phyloP scores from a whole-genome alignment of 768 basidiomycete genomes.

The Lactarius sp. region DNA sequence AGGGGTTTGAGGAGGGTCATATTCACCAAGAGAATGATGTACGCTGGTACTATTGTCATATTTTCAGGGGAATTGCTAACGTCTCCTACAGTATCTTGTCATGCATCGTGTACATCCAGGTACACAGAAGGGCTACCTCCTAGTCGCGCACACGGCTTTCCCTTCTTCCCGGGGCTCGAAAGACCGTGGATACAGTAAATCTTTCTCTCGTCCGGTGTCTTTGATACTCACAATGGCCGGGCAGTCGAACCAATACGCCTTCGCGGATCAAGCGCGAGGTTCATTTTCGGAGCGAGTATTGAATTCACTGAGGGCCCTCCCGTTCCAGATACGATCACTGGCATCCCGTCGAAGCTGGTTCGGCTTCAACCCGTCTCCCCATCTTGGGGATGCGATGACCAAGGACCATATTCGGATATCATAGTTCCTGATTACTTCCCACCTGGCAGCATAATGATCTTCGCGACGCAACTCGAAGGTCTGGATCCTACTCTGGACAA shows the following conservation, averaged over 20 bases:
- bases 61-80: not conserved
- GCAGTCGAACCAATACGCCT: conserved; percentile 83
- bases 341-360: conserved; percentile 64
- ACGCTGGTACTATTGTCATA: conserved; percentile 15
- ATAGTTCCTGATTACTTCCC: conserved; percentile 85
- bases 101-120: conserved; percentile 87
- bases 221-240: conserved; percentile 1
- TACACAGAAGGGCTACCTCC: conserved; percentile 87
- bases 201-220: not conserved
- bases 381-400: conserved; percentile 57
- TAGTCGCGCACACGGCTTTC: conserved; percentile 92
- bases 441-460: conserved; percentile 93
- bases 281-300: conserved; percentile 74
- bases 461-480: conserved; percentile 78
- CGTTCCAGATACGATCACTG: conserved; percentile 53
- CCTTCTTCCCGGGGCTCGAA: conserved; percentile 57
- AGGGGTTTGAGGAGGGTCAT: conserved; percentile 85
- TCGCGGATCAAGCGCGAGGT: conserved; percentile 70
- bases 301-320: conserved; percentile 55
- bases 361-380: conserved; percentile 57
- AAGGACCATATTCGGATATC: conserved; percentile 73
- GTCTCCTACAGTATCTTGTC: conserved; percentile 70
- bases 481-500: conserved; percentile 65
- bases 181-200: conserved; percentile 74
- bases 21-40: conserved; percentile 96